These are phyloP conservation scores for Apiospora marii DNA, from an alignment of 2,329 filamentous ascomycete genomes.

Conservation along the genomic window DNA sequence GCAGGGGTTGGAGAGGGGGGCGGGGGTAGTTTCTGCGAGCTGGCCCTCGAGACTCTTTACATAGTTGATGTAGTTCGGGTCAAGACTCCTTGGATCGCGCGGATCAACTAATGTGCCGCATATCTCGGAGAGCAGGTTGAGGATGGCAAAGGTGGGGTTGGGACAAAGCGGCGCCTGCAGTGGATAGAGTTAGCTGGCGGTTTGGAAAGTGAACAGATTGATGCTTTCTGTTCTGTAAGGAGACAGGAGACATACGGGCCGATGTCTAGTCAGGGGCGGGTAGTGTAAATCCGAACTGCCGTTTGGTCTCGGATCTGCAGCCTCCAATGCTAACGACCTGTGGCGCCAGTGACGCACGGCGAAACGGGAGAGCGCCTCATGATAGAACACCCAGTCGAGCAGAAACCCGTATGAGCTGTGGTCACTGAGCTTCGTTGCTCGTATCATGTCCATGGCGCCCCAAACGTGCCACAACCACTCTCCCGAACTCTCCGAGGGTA, in stretches of 20 bases:
- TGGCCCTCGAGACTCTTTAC: conserved; percentile 32
- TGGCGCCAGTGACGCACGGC: conserved; percentile 39
- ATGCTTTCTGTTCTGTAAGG: too few species aligned
- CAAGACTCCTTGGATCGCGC: conserved; percentile 31
- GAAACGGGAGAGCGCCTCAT: conserved; percentile 40
- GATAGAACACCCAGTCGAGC: conserved; percentile 42
- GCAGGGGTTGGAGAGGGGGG: not conserved
- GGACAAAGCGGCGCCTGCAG: conserved; percentile 3
- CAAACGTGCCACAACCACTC: conserved; percentile 41
- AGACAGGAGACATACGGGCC: conserved; percentile 25
- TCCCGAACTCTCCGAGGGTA: conserved; percentile 35
- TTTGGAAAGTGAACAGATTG: too few species aligned
- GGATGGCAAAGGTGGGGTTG: conserved; percentile 30
- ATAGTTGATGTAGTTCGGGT: conserved; percentile 29
- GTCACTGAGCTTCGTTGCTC: conserved; percentile 26
- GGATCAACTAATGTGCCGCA: conserved; percentile 35
- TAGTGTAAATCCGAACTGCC: not conserved
- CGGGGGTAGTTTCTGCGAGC: conserved; percentile 21
- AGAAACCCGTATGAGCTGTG: conserved; percentile 29
- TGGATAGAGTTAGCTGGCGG: not conserved
- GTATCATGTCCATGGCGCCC: conserved; percentile 35
- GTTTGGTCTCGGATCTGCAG: not conserved
- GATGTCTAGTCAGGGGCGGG: conserved; percentile 15
- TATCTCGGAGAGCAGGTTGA: conserved; percentile 35
- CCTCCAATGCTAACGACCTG: conserved; percentile 23